Evolutionary conservation across 257 asterid genomes (phyloP).

Genomic region (Nicotiana noctiflora): DNA sequence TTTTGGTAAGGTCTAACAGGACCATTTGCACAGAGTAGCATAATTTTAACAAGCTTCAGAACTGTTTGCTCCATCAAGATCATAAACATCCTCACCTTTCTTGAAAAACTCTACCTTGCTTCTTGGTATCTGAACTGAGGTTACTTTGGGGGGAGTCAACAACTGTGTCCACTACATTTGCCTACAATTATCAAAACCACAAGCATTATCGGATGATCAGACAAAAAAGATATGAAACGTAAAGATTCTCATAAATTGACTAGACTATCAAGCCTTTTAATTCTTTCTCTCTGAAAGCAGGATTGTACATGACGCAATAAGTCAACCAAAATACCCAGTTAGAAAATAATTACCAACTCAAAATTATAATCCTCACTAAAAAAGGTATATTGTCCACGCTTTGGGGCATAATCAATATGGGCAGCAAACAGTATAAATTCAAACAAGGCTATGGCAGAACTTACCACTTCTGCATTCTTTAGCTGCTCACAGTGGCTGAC

Average conservation of each 20-base stretch:
- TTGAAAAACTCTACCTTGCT: conserved; percentile 14
- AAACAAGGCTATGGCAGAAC: background rate
- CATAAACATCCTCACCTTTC: conserved; percentile 24
- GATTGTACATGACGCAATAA: background rate
- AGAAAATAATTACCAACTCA: background rate
- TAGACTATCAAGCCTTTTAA: background rate
- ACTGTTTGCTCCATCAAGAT: background rate
- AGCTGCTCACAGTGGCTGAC: conserved; percentile 17
- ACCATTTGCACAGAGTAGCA: background rate
- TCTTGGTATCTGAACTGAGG: conserved; percentile 17
- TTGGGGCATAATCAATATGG: background rate
- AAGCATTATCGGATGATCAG: background rate
- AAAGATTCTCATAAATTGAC: background rate
- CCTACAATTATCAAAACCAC: conserved; percentile 23
- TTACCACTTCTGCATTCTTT: conserved; percentile 22
- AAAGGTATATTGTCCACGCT: background rate
- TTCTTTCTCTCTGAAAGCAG: background rate
- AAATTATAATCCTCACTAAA: background rate
- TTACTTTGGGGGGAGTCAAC: conserved; percentile 8
- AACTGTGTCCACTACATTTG: conserved; percentile 4
- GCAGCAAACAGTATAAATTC: background rate
- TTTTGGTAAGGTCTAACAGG: background rate
- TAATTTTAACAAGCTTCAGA: background rate
- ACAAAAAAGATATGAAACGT: background rate
- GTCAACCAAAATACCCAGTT: background rate